phyloP scores from a whole-genome alignment of 768 basidiomycete genomes.

The Phaeolepiota aurea region DNA sequence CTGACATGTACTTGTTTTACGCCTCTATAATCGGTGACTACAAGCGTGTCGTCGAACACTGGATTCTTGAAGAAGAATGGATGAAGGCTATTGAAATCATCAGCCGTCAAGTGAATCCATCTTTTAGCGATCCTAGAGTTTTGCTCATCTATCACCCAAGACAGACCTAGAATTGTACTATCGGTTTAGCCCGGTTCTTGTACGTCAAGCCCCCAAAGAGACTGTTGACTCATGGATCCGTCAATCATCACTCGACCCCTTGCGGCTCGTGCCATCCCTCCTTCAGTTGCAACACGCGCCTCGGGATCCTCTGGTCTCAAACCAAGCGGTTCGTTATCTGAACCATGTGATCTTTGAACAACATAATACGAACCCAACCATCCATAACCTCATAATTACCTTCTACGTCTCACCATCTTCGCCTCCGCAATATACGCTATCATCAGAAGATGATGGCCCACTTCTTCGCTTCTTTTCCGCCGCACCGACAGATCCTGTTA shows the following conservation, averaged over 20 bases:
- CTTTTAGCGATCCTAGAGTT: neutral
- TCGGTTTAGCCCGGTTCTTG: conserved; percentile 81
- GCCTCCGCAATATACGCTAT: conserved; percentile 18
- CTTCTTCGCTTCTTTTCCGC: conserved; percentile 76
- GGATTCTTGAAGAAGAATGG: conserved; percentile 92
- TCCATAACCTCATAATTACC: conserved; percentile 92
- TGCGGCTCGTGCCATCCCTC: conserved; percentile 83
- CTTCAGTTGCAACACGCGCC: conserved; percentile 71
- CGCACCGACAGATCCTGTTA: conserved; percentile 75
- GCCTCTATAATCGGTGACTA: conserved; percentile 77
- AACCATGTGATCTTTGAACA: conserved; percentile 78
- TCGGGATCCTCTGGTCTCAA: conserved; percentile 63
- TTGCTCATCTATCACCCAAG: conserved; percentile 30
- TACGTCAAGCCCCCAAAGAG: conserved; percentile 80
- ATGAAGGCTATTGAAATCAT: conserved; percentile 82
- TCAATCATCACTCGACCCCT: conserved; percentile 69
- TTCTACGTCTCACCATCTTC: conserved; percentile 59
- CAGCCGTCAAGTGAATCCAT: conserved; percentile 65
- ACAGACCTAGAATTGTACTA: conserved; percentile 86
- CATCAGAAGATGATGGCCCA: conserved; percentile 59
- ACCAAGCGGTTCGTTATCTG: conserved; percentile 88
- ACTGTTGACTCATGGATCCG: conserved; percentile 91
- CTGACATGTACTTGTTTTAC: conserved; percentile 87
- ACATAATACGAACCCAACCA: conserved; percentile 70
- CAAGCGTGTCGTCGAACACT: conserved; percentile 83